These are phyloP conservation scores for Chlorociboria aeruginascens DNA, from an alignment of 495 filamentous ascomycete genomes.

Conservation along the genomic window DNA sequence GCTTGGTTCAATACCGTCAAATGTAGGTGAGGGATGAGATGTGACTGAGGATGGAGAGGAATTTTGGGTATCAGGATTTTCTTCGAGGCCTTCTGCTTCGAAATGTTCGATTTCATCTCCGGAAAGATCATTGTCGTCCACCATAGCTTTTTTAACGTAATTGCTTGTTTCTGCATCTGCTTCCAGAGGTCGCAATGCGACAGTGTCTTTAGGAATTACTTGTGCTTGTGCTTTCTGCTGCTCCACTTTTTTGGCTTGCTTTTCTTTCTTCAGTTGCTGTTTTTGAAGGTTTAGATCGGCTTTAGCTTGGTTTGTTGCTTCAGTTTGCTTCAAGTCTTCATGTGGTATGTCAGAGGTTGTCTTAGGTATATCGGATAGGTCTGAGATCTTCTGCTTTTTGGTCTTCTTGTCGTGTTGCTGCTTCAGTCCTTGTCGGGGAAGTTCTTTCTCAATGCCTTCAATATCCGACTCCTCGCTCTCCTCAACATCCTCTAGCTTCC, in stretches of 20 bases:
- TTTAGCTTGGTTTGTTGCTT: background rate
- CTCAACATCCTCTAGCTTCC: constrained; percentile 43
- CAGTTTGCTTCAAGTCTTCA: background rate
- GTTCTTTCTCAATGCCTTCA: constrained; percentile 36
- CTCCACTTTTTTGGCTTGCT: constrained; percentile 13
- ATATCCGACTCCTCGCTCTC: constrained; percentile 21
- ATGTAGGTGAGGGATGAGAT: constrained; percentile 47
- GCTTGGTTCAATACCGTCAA: constrained; percentile 48
- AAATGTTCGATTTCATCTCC: constrained; percentile 24
- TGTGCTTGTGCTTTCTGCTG: constrained; percentile 24
- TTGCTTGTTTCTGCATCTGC: constrained; percentile 16
- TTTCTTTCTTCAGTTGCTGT: constrained; percentile 20
- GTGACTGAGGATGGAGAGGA: constrained; percentile 39
- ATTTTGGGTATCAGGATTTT: constrained; percentile 3
- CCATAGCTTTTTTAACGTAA: constrained; percentile 19
- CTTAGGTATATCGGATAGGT: background rate
- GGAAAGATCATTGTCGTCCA: constrained; percentile 26
- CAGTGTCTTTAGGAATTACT: constrained; percentile 7
- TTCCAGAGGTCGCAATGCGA: constrained; percentile 13
- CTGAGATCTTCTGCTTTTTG: constrained; percentile 19
- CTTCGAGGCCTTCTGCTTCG: constrained; percentile 14
- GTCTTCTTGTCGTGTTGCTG: constrained; percentile 17
- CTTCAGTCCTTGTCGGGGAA: constrained; percentile 40
- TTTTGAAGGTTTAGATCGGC: constrained; percentile 7
- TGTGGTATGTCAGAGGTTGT: background rate